Conservation (phyloP, 805 yeast genomes). For the Sugiyamaella mastotermitis region DNA sequence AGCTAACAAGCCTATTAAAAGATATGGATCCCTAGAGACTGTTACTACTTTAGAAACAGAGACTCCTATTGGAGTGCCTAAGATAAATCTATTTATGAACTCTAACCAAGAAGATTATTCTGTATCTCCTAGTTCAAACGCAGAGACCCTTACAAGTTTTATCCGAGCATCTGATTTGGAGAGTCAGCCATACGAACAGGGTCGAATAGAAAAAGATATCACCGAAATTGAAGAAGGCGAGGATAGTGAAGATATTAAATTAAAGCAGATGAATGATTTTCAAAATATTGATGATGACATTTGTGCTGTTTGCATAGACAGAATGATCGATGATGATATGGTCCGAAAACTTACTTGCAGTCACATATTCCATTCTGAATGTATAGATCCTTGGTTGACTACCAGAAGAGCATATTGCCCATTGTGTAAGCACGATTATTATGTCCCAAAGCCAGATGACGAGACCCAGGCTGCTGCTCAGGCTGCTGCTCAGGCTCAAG, state of each 20-base stretch:
- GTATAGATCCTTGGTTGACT: constrained; percentile 78
- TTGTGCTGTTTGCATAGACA: constrained; percentile 76
- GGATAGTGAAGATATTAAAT: neutral
- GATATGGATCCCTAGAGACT: neutral
- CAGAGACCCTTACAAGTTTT: constrained; percentile 1
- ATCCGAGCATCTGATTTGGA: constrained; percentile 10
- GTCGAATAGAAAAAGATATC: neutral
- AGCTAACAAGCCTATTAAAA: neutral
- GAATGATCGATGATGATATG: constrained; percentile 51
- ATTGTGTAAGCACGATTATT: constrained; percentile 69
- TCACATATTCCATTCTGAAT: constrained; percentile 73
- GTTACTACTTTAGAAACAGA: neutral
- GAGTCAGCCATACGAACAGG: constrained; percentile 4
- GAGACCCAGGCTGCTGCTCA: too few relatives aligned
- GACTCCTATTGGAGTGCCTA: neutral
- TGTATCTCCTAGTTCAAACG: neutral
- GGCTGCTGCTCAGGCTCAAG: too few relatives aligned
- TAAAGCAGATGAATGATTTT: neutral
- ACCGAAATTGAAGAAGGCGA: neutral
- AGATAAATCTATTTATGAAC: neutral
- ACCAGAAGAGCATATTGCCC: constrained; percentile 77
- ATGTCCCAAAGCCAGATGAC: constrained; percentile 16
- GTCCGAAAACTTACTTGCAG: constrained; percentile 77
- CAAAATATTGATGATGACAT: constrained; percentile 41
- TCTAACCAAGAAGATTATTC: neutral